Evolutionary conservation across 2,329 filamentous ascomycete species (phyloP).

Genomic region (Trichoderma sp.): DNA sequence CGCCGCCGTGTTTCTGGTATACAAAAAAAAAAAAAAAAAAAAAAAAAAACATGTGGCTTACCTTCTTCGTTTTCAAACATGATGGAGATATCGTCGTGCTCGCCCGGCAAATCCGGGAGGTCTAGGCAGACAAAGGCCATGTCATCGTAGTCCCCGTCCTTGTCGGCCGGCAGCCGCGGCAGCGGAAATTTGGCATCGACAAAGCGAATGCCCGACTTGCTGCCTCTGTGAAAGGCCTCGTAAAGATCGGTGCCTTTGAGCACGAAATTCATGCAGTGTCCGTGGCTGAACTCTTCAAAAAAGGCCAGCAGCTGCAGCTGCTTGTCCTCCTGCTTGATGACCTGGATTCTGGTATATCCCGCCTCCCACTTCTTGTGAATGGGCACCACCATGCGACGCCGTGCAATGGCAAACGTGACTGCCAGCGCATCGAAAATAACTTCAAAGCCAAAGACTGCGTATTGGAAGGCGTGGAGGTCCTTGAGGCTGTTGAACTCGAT

Average conservation of each 20-base stretch:
- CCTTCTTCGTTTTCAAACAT: slow-evolving; percentile 76
- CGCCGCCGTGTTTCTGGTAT: neutral
- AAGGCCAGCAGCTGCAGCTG: slow-evolving; percentile 78
- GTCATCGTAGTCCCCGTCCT: slow-evolving; percentile 52
- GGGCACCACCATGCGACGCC: slow-evolving; percentile 82
- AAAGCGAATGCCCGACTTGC: slow-evolving; percentile 71
- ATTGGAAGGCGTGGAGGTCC: slow-evolving; percentile 76
- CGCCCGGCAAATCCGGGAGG: slow-evolving; percentile 81
- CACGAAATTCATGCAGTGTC: slow-evolving; percentile 83
- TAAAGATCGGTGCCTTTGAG: slow-evolving; percentile 82
- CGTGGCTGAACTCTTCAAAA: slow-evolving; percentile 83
- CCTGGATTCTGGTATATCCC: slow-evolving; percentile 71
- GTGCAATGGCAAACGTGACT: slow-evolving; percentile 73
- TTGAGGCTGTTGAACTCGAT: slow-evolving; percentile 63
- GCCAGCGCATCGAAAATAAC: slow-evolving; percentile 74
- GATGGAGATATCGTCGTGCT: slow-evolving; percentile 88
- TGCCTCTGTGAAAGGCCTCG: slow-evolving; percentile 62
- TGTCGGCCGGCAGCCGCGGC: slow-evolving; percentile 57
- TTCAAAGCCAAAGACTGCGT: slow-evolving; percentile 73
- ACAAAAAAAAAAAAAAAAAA: neutral
- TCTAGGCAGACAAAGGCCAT: slow-evolving; percentile 80
- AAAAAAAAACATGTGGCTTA: slow-evolving; percentile 42
- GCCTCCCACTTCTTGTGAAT: slow-evolving; percentile 96
- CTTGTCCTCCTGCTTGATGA: slow-evolving; percentile 68
- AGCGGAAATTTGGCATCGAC: slow-evolving; percentile 89